phyloP scores from a whole-genome alignment of 2,329 filamentous ascomycete genomes.

The Penicillium concentricum region DNA sequence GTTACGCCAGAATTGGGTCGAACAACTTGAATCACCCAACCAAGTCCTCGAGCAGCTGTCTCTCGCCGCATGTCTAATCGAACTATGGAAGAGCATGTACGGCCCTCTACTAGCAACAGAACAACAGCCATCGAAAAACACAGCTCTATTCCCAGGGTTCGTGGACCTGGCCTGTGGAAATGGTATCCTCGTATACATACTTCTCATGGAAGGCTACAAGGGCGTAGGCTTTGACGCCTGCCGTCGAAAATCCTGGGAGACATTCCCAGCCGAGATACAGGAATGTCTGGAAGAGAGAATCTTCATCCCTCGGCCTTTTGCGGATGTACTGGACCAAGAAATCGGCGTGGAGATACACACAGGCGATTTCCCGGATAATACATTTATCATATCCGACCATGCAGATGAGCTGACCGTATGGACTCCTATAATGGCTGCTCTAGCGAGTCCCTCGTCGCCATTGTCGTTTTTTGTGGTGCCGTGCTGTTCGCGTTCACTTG shows the following conservation, averaged over 20 bases:
- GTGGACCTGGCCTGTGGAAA: conserved; percentile 97
- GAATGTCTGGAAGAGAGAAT: conserved; percentile 58
- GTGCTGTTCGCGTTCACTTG: conserved; percentile 87
- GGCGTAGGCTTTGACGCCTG: conserved; percentile 94
- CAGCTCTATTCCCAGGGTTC: conserved; percentile 72
- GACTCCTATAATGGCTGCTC: conserved; percentile 82
- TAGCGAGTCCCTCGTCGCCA: conserved; percentile 54
- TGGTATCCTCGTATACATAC: conserved; percentile 80
- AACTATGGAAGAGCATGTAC: conserved; percentile 89
- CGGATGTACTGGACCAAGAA: conserved; percentile 24
- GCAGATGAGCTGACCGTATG: conserved; percentile 94
- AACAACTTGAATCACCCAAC: conserved; percentile 82
- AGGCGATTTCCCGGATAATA: conserved; percentile 69
- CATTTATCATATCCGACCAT: conserved; percentile 96
- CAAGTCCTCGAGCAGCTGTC: conserved; percentile 93
- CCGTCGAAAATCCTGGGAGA: conserved; percentile 78
- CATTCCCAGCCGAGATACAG: conserved; percentile 58
- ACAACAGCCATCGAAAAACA: conserved; percentile 4
- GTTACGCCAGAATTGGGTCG: conserved; percentile 76
- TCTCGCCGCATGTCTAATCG: conserved; percentile 89
- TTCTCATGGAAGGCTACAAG: conserved; percentile 73
- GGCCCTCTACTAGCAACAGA: conserved; percentile 27
- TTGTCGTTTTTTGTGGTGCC: conserved; percentile 90
- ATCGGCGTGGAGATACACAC: conserved; percentile 29
- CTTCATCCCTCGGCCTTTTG: conserved; percentile 57